Conservation (phyloP, 345 rosid genomes). For the Rhodamnia rubescens region DNA sequence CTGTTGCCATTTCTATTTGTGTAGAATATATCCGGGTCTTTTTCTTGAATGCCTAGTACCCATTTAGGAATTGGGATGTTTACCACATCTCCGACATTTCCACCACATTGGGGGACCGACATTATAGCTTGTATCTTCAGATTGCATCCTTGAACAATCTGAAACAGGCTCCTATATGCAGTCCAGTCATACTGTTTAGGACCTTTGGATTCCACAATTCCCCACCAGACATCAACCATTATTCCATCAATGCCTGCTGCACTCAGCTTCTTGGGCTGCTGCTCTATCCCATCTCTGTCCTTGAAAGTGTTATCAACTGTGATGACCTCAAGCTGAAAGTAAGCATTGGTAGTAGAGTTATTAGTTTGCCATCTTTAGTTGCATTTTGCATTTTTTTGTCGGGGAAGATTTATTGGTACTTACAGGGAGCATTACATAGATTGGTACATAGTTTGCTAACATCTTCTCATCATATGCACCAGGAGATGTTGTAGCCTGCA, state of each 20-base stretch:
- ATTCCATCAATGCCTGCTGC: constrained; percentile 66
- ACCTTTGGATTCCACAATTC: constrained; percentile 54
- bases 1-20: constrained; percentile 46
- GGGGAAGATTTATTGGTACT: constrained; percentile 6
- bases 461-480: constrained; percentile 22
- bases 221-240: constrained; percentile 91
- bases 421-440: constrained; percentile 89
- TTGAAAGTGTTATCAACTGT: constrained; percentile 40
- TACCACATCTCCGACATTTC: constrained; percentile 72
- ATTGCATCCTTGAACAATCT: constrained; percentile 29
- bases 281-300: constrained; percentile 21
- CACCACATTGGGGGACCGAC: constrained; percentile 90
- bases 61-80: constrained; percentile 67
- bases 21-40: constrained; percentile 57
- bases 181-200: constrained; percentile 60
- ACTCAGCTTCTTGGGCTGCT: constrained; percentile 53
- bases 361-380: not conserved
- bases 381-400: not conserved
- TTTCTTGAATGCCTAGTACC: constrained; percentile 46
- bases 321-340: constrained; percentile 49
- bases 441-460: constrained; percentile 60
- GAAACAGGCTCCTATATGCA: constrained; percentile 60
- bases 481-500: constrained; percentile 24
- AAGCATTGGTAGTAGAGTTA: not conserved
- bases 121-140: constrained; percentile 68